A percentile compares a stretch with the other conserved stretches of the same genome.
These are phyloP conservation scores for Magnaporthales sp. DNA, from an alignment of 2,329 filamentous ascomycete genomes.

Conservation along the genomic window DNA sequence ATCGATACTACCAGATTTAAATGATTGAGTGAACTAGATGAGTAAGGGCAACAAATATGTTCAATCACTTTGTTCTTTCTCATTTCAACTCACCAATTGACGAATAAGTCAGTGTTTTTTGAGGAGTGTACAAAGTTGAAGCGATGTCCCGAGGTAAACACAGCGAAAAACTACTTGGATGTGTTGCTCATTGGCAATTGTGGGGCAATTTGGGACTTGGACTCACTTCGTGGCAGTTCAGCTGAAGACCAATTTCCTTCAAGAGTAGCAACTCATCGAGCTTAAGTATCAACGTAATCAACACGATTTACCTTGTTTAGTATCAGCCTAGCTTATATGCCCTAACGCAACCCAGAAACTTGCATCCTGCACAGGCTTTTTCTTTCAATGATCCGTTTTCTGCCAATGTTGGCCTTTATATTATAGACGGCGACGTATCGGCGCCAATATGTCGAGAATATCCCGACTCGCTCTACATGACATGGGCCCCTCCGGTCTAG, in stretches of 20 bases:
- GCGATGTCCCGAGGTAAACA: not conserved
- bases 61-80: not conserved
- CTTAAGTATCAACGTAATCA: not conserved
- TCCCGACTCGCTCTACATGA: not conserved
- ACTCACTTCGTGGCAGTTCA: not conserved
- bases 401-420: not conserved
- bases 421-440: not conserved
- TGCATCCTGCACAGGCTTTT: not conserved
- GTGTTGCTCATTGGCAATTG: not conserved
- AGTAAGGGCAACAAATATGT: not conserved
- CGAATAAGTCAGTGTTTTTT: not conserved
- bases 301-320: not conserved
- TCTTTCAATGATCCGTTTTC: not conserved
- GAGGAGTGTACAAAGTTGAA: not conserved
- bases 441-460: conserved; percentile 1
- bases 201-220: not conserved
- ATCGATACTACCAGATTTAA: too few relatives aligned
- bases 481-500: not conserved
- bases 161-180: not conserved
- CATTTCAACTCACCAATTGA: not conserved
- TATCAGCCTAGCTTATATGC: not conserved
- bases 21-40: not conserved
- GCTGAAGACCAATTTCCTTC: not conserved
- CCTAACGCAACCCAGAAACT: not conserved
- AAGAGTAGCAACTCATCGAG: not conserved